These are phyloP conservation scores for Whalleya microplaca DNA, from an alignment of 2,329 filamentous ascomycete species.

Conservation along the genomic window DNA sequence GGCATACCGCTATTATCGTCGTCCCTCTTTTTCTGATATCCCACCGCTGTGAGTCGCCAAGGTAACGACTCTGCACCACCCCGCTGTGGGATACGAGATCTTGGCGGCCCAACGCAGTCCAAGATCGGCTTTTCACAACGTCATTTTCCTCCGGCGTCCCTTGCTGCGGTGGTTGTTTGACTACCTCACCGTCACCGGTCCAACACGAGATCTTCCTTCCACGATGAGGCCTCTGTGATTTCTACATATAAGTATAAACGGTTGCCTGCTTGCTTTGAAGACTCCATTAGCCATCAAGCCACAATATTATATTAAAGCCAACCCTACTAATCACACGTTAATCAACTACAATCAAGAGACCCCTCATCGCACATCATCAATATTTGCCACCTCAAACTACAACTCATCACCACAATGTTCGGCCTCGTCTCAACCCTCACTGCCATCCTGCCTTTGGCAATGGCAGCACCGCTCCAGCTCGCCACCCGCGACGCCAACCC, in stretches of 20 bases:
- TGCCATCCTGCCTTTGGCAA: conserved; percentile 32
- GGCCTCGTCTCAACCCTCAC: conserved; percentile 31
- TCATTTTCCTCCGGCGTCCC: too few species aligned
- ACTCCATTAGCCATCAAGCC: conserved; percentile 5
- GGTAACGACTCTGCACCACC: conserved; percentile 11
- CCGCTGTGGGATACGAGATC: conserved; percentile 34
- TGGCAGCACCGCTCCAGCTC: conserved; percentile 30
- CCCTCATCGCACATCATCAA: too few species aligned
- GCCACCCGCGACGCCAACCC: conserved; percentile 28
- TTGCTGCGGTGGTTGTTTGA: conserved; percentile 7
- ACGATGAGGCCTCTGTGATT: conserved; percentile 3
- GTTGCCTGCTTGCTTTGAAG: not conserved
- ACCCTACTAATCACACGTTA: conserved; percentile 1
- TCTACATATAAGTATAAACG: conserved; percentile 19
- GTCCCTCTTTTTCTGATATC: conserved; percentile 10
- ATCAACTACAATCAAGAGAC: not conserved
- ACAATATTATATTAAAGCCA: not conserved
- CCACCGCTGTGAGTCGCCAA: conserved; percentile 8
- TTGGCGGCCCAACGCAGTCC: conserved; percentile 26
- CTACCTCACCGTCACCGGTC: conserved; percentile 14
- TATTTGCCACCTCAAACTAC: not conserved
- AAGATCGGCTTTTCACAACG: conserved; percentile 27
- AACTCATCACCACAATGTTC: conserved; percentile 28
- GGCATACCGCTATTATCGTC: conserved; percentile 11
- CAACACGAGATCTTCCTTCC: conserved; percentile 18